These are phyloP conservation scores for Domatiomyces globalis DNA, from an alignment of 2,329 filamentous ascomycete genomes.

Conservation along the genomic window DNA sequence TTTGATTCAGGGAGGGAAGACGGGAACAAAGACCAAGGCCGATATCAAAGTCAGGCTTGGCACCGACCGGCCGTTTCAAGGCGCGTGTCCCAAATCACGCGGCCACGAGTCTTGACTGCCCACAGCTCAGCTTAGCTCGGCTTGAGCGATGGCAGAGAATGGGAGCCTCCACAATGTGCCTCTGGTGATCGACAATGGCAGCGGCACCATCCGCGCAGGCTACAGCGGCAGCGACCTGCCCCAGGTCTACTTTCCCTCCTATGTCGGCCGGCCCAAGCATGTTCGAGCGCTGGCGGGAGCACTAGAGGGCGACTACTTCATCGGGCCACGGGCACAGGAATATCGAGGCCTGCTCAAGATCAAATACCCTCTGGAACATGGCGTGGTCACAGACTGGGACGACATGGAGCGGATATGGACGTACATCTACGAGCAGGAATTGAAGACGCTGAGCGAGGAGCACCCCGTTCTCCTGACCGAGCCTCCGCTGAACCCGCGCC, in stretches of 20 bases:
- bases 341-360: conserved; percentile 90
- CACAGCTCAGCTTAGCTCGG: background rate
- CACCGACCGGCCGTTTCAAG: background rate
- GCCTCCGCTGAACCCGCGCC: conserved; percentile 84
- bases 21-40: no score
- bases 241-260: conserved; percentile 95
- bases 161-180: conserved; percentile 77
- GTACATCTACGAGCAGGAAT: conserved; percentile 86
- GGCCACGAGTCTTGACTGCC: background rate
- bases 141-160: conserved; percentile 13
- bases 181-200: conserved; percentile 98
- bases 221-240: conserved; percentile 93
- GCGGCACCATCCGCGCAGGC: conserved; percentile 89
- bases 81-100: background rate
- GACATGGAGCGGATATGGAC: conserved; percentile 99
- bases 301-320: conserved; percentile 91
- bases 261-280: conserved; percentile 92
- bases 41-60: background rate
- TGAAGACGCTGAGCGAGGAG: conserved; percentile 97
- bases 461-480: conserved; percentile 95
- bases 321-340: conserved; percentile 82
- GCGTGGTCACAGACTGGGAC: conserved; percentile 98
- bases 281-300: conserved; percentile 88
- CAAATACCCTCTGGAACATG: conserved; percentile 86
- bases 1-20: no score